Conservation (phyloP, 2,329 filamentous ascomycete genomes). For the Aspergillus sojae region DNA sequence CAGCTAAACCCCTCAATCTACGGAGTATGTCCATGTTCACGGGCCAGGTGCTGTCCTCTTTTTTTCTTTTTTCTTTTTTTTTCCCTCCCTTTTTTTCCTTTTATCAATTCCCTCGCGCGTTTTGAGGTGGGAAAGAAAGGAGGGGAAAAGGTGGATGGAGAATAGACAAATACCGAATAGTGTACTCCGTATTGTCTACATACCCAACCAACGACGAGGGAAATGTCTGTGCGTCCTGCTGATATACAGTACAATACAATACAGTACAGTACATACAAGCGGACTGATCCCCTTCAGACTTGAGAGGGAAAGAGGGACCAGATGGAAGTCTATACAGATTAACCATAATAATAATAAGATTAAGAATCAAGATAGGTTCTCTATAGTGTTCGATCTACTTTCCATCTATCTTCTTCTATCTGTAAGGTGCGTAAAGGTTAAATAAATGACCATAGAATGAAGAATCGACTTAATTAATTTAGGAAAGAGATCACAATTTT, state of each 20-base stretch:
- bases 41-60: constrained; percentile 4
- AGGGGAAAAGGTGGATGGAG: neutral
- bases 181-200: neutral
- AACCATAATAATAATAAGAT: constrained; percentile 7
- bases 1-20: constrained; percentile 23
- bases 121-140: neutral
- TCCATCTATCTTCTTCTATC: constrained; percentile 5
- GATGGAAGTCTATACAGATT: constrained; percentile 3
- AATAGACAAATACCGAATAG: neutral
- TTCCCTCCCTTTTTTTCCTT: neutral
- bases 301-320: neutral
- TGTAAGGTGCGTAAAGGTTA: constrained; percentile 9
- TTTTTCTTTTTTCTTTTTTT: neutral
- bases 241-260: neutral
- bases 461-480: neutral
- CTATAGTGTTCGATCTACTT: constrained; percentile 4
- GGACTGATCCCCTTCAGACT: neutral
- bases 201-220: too few relatives aligned
- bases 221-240: neutral
- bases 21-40: neutral
- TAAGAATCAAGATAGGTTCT: constrained; percentile 4
- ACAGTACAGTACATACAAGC: neutral
- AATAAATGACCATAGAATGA: neutral
- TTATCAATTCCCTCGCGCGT: neutral
- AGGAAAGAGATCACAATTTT: neutral